A percentile compares a stretch with the other conserved stretches of the same genome.
phyloP scores from a whole-genome alignment of 108 stramenopile genomes.

The Conticribra weissflogii region DNA sequence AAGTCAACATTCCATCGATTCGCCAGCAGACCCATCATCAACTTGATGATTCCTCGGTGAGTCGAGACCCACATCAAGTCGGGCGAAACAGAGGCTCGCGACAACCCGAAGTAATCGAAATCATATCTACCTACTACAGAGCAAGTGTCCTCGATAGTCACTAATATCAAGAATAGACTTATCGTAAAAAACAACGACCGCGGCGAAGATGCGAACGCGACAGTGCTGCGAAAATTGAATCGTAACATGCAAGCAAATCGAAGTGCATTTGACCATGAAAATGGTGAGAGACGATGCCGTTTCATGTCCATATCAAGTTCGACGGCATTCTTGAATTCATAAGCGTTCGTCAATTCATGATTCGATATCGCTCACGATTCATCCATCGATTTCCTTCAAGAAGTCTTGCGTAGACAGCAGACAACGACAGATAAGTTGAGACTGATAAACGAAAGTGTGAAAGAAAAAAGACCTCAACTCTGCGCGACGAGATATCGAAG shows the following conservation, averaged over 20 bases:
- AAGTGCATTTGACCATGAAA: constrained; percentile 82
- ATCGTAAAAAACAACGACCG: constrained; percentile 18
- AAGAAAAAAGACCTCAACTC: constrained; percentile 57
- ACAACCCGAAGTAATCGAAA: too few relatives aligned
- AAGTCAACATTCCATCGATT: too few relatives aligned
- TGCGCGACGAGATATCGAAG: constrained; percentile 70
- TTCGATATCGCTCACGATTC: background rate
- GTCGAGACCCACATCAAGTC: too few relatives aligned
- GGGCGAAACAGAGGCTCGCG: too few relatives aligned
- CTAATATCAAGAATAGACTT: background rate
- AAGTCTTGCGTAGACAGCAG: constrained; percentile 83
- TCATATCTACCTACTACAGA: too few relatives aligned
- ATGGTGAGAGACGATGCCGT: constrained; percentile 9
- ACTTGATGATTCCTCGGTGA: too few relatives aligned
- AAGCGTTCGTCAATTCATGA: too few relatives aligned
- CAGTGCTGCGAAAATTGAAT: constrained; percentile 83
- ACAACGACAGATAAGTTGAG: constrained; percentile 73
- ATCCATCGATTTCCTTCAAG: background rate
- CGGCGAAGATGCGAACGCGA: constrained; percentile 54
- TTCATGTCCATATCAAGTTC: background rate
- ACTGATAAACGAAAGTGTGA: constrained; percentile 74
- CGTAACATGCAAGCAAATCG: constrained; percentile 89
- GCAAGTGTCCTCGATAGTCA: background rate
- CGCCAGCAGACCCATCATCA: too few relatives aligned
- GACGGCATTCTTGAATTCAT: too few relatives aligned